Conservation (phyloP, 2,329 filamentous ascomycete genomes). For the Hymenoscyphus fructigenus region DNA sequence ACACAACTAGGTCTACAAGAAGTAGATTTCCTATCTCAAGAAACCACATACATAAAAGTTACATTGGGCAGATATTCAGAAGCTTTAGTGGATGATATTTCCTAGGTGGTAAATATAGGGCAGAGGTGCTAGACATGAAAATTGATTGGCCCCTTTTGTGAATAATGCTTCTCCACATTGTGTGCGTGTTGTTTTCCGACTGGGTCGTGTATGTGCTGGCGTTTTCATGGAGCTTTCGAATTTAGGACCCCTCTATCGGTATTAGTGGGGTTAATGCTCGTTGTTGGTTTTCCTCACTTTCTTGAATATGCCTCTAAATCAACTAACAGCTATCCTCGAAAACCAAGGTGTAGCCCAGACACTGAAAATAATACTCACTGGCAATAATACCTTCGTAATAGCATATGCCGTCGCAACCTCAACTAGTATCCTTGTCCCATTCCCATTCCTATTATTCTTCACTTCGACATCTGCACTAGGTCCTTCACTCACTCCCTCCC, state of each 20-base stretch:
- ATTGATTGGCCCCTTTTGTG: slow-evolving; percentile 8
- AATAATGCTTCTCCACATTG: slow-evolving; percentile 1
- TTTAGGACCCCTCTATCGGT: slow-evolving; percentile 12
- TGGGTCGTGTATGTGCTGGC: slow-evolving; percentile 1
- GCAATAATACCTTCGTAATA: slow-evolving; percentile 81
- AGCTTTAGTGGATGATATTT: slow-evolving; percentile 1
- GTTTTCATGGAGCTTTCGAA: neutral
- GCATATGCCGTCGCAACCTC: slow-evolving; percentile 87
- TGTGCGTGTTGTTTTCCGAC: slow-evolving; percentile 3
- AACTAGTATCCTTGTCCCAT: slow-evolving; percentile 45
- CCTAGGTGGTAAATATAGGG: slow-evolving; percentile 6
- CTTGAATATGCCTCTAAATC: slow-evolving; percentile 35
- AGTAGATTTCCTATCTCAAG: slow-evolving; percentile 44
- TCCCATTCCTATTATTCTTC: slow-evolving; percentile 30
- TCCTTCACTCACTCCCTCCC: slow-evolving; percentile 17
- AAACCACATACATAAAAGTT: slow-evolving; percentile 13
- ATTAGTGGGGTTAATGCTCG: slow-evolving; percentile 1
- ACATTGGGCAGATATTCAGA: neutral
- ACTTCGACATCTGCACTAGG: slow-evolving; percentile 36
- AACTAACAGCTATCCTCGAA: slow-evolving; percentile 62
- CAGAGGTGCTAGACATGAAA: slow-evolving; percentile 5
- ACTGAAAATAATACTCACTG: slow-evolving; percentile 72
- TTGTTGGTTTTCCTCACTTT: neutral
- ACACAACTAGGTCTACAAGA: slow-evolving; percentile 98
- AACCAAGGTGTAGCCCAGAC: slow-evolving; percentile 94